Base-by-base conservation (phyloP, 140 eudicot species). In the Oenanthe javanica region DNA sequence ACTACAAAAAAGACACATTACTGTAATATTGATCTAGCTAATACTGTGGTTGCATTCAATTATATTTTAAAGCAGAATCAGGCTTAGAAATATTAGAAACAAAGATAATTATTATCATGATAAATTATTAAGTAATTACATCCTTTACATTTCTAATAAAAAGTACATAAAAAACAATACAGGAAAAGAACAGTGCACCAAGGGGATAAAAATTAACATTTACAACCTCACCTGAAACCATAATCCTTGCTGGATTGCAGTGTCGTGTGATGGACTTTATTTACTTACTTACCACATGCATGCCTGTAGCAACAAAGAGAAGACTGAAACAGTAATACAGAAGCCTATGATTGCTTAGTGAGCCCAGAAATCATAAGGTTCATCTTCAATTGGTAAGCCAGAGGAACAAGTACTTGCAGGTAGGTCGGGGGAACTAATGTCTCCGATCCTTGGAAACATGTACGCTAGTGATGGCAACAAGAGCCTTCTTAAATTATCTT, bases 291-390 rank as follows among this genome's bases (percentile, higher is more conserved):
- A 47, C 54, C 46, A n/a, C 5, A 72, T 71, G 31, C 78, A 36
- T 27, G 67, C 43, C 15, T 50, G 42, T 47, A 47, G 19, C 47
- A 46, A 50, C 43, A 50, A 25, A 27, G 48, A 45, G 27, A 46
- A n/a, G 42, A n/a, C 11, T 16, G 47, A 55, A 21, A 54, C 79
- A 81, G 61, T 21, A 52, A 51, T 72, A 61, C 61, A 73, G 31
- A 31, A 42, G 75, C 83, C 52, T 2, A 83, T 45, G 57, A 42
- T 61, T 16, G 77, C 84, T 87, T 86, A 90, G 82, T 83, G 85
- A 76, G 93, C 77, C 97, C 98, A 93, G 82, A 88, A 88, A 76
- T 85, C 86, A 82, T 86, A 89, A 18, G 87, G 23, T 48, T 80
- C 97, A 49, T 89, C 90, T 64, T 89, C 90, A 19, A 88, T 83